A percentile compares a stretch with the other conserved stretches of the same genome.
phyloP scores from a whole-genome alignment of 1,284 basidiomycete species.

The Rhodotorula sp. region DNA sequence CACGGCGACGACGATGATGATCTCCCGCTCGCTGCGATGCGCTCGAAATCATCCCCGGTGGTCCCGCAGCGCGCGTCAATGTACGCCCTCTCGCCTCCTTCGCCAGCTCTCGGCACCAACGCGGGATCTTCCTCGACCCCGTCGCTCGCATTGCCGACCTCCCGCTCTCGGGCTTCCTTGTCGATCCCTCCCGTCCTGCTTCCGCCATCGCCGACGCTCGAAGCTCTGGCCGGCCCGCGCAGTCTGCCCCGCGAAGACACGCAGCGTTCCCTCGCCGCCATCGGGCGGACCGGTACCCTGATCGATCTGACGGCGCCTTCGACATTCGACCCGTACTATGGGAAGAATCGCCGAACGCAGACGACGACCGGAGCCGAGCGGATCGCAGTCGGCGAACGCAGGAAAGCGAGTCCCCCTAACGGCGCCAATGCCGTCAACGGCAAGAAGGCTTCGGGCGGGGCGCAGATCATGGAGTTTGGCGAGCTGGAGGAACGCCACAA shows the following conservation, averaged over 20 bases:
- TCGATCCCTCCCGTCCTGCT: constrained; percentile 19
- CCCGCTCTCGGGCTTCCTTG: constrained; percentile 19
- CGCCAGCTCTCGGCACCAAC: background rate
- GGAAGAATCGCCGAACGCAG: background rate
- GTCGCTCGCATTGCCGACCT: background rate
- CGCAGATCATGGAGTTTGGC: constrained; percentile 29
- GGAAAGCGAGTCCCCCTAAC: background rate
- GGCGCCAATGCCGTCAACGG: background rate
- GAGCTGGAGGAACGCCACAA: constrained; percentile 34
- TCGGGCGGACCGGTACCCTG: constrained; percentile 9
- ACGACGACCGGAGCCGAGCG: constrained; percentile 12
- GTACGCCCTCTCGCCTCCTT: constrained; percentile 5
- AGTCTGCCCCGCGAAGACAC: background rate
- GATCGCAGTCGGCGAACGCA: constrained; percentile 22
- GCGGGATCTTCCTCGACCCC: background rate
- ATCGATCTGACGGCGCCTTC: constrained; percentile 21
- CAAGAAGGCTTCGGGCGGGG: background rate
- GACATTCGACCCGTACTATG: constrained; percentile 24
- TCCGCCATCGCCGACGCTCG: background rate
- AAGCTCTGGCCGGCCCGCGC: background rate
- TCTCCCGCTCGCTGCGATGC: constrained; percentile 17
- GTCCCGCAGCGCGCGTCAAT: background rate
- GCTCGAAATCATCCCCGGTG: background rate
- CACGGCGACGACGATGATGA: constrained; percentile 24
- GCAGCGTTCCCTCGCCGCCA: background rate